Percentiles rank a stretch among this genome's conserved stretches.
These are phyloP conservation scores for Candida railenensis DNA, from an alignment of 805 yeast genomes.

Conservation along the genomic window DNA sequence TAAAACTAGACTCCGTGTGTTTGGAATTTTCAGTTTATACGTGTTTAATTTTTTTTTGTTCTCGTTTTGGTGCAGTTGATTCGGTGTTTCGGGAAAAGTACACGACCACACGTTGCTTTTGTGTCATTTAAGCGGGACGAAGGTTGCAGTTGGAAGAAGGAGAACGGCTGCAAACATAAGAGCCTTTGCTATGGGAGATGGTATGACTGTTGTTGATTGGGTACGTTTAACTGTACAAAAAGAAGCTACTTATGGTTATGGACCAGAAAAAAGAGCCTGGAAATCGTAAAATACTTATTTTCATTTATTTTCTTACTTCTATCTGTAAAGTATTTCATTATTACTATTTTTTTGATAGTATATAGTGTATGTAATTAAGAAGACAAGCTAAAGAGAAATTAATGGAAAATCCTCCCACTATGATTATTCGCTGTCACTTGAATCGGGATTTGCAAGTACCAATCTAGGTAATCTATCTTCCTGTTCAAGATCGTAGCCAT, in stretches of 20 bases:
- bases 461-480: conserved; percentile 41
- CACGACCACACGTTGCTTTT: not conserved
- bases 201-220: too few relatives aligned
- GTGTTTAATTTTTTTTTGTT: not conserved
- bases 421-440: conserved; percentile 43
- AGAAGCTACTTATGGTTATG: too few relatives aligned
- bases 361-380: too few relatives aligned
- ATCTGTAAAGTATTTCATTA: too few relatives aligned
- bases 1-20: not conserved
- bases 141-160: not conserved
- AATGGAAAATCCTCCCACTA: not conserved
- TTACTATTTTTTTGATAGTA: too few relatives aligned
- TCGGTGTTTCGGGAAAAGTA: not conserved
- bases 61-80: not conserved
- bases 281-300: too few relatives aligned
- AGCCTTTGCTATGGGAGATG: not conserved
- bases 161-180: not conserved
- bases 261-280: too few relatives aligned
- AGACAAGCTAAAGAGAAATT: too few relatives aligned
- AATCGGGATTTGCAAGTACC: conserved; percentile 59
- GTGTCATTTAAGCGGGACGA: not conserved
- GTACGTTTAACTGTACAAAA: too few relatives aligned
- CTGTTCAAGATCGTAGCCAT: conserved; percentile 8
- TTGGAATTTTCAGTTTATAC: not conserved
- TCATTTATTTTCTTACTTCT: too few relatives aligned